These are phyloP conservation scores for Pseudonitzschia delicatissima DNA, from an alignment of 108 stramenopile species.

Conservation along the genomic window DNA sequence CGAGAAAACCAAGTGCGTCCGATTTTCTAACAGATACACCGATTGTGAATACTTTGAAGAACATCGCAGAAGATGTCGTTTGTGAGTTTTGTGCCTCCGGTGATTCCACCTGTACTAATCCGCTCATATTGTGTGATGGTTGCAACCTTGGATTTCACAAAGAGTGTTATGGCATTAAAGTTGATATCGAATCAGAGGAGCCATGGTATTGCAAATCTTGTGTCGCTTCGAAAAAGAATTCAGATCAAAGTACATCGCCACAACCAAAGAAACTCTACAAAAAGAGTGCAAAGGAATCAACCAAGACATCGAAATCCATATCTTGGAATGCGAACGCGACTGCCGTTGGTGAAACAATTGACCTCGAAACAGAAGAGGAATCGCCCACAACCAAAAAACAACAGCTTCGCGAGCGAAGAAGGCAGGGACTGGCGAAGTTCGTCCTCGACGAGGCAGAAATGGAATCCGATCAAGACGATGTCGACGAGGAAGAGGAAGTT, in stretches of 20 bases:
- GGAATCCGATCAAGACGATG: constrained; percentile 57
- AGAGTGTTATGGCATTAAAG: constrained; percentile 41
- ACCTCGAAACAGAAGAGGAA: background rate
- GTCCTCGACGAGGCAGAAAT: constrained; percentile 55
- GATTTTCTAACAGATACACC: constrained; percentile 21
- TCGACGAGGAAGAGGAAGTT: constrained; percentile 68
- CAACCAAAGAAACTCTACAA: constrained; percentile 11
- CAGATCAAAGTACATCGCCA: background rate
- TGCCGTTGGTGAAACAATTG: background rate
- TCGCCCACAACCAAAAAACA: constrained; percentile 6
- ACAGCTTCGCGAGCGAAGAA: constrained; percentile 3
- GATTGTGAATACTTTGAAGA: background rate
- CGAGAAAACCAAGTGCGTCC: background rate
- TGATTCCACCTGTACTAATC: constrained; percentile 41
- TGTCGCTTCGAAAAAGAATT: background rate
- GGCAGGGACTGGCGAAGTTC: constrained; percentile 23
- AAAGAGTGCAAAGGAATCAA: background rate
- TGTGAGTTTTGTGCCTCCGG: constrained; percentile 44
- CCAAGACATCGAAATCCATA: no score
- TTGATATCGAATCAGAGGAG: constrained; percentile 18
- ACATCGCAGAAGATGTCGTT: constrained; percentile 26
- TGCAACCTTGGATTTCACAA: constrained; percentile 58
- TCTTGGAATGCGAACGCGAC: no score
- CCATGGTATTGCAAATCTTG: constrained; percentile 56
- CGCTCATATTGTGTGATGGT: constrained; percentile 58